phyloP scores from a whole-genome alignment of 164 flowering plant genomes.

The Magnolia sinica region DNA sequence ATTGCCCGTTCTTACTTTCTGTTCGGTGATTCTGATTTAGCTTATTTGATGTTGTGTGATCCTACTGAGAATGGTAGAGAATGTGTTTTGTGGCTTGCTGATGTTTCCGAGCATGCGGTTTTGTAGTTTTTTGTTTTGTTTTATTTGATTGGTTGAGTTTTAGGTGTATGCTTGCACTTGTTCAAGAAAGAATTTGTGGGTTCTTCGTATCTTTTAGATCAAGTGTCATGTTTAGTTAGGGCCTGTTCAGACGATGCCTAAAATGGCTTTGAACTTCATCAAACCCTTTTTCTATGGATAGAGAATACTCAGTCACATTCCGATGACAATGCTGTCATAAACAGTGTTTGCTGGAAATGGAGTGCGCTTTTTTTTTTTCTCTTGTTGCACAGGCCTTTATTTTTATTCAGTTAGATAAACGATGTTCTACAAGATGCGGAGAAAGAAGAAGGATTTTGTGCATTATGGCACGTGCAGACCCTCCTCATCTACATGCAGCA shows the following conservation, averaged over 20 bases:
- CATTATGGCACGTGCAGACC: no score
- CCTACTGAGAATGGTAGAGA: background rate
- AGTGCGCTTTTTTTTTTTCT: background rate
- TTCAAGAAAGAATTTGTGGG: background rate
- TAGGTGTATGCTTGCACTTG: background rate
- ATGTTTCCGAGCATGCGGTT: background rate
- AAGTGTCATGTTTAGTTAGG: background rate
- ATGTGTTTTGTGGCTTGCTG: background rate
- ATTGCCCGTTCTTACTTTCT: background rate
- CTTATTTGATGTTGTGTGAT: background rate
- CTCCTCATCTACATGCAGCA: no score
- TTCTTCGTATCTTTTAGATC: no score
- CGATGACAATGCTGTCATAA: no score
- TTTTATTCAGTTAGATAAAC: no score
- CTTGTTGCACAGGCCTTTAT: background rate
- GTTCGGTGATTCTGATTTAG: background rate
- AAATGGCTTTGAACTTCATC: background rate
- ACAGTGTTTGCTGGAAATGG: no score
- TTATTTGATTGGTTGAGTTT: no score
- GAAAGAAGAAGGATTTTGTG: no score
- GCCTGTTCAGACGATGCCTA: background rate
- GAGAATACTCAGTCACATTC: no score
- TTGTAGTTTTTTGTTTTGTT: background rate
- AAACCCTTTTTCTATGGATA: background rate
- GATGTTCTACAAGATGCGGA: no score